Base-by-base conservation (phyloP, 192 early-diverging fungal genomes). In the Backusella tarrabulga region DNA sequence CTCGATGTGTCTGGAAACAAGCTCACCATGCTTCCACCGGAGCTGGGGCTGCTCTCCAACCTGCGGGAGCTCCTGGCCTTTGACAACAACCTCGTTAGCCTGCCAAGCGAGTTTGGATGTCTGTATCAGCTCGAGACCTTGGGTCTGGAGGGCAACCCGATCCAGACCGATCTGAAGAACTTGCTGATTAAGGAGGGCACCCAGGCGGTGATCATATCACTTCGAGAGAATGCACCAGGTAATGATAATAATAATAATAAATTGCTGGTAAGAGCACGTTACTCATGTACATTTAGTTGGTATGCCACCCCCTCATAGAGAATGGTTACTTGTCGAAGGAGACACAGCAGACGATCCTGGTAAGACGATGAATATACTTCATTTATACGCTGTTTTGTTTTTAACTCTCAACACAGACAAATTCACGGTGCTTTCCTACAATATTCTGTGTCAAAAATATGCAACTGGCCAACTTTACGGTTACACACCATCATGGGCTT, bases 401-500 rank as follows among this genome's bases (percentile, higher is more conserved):
- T 67, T 68, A 1, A 21, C n/a, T 34, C n/a, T 67, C 9, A 11
- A 67, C 46, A 34, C 67, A 93, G 97, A 98, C 74, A 86, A 91
- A 11, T 91, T 97, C 40, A 96, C 96, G 0, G 91, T 97, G 7
- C 90, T 99, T 77, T 95, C 89, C 77, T 98, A 98, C 87, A 99
- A 99, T 83, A 93, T 93, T 46, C 87, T 99, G 21, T 93, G 90
- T 75, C 92, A 96, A 40, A 94, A 92, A 81, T 97, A 97, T 77
- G 96, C 96, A 3, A 93, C 97, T 1, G 84, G 94, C 38, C 90
- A 92, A 77, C 85, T 90, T 80, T 98, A 97, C 86, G 93, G 92
- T 52, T 99, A 99, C 85, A 94, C 94, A 23, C 97, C 97, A 32
- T 93, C 95, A 9, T 99, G 97, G 97, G 96, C 93, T 1, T 87